These are phyloP conservation scores for Candida caryicola DNA, from an alignment of 805 yeast genomes.

Conservation along the genomic window DNA sequence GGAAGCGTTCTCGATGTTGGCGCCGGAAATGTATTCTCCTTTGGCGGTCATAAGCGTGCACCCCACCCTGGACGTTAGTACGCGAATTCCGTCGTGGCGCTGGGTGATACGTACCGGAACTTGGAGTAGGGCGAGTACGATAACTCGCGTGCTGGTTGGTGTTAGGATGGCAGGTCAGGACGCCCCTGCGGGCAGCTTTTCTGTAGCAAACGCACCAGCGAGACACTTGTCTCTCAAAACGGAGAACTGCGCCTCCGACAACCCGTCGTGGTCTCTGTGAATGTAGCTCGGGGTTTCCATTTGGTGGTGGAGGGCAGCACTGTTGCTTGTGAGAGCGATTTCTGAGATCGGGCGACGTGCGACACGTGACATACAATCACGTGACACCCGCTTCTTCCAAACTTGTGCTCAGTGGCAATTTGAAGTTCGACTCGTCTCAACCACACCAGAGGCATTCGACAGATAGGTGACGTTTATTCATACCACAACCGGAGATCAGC, in stretches of 20 bases:
- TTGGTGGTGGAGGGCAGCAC: not conserved
- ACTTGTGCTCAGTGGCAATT: constrained; percentile 4
- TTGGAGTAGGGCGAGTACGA: constrained; percentile 74
- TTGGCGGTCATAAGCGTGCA: constrained; percentile 59
- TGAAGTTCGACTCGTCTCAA: not conserved
- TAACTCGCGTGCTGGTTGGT: constrained; percentile 40
- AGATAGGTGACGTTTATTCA: not conserved
- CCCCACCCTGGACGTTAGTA: constrained; percentile 60
- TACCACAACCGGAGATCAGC: no score
- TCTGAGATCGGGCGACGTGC: not conserved
- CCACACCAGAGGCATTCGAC: not conserved
- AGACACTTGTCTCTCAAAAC: constrained; percentile 24
- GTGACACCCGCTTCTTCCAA: constrained; percentile 1
- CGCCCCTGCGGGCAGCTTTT: no score
- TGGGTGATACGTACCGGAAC: constrained; percentile 41
- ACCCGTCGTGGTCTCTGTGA: constrained; percentile 14
- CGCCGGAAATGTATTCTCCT: constrained; percentile 61
- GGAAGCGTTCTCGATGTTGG: constrained; percentile 91
- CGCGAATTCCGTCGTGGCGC: not conserved
- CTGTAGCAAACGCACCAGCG: constrained; percentile 26
- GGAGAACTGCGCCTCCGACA: constrained; percentile 21
- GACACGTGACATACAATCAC: not conserved
- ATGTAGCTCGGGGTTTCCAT: constrained; percentile 1
- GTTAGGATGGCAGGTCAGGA: constrained; percentile 21
- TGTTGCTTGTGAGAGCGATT: not conserved